A percentile compares a stretch with the other conserved stretches of the same genome.
phyloP scores from a whole-genome alignment of 768 basidiomycete genomes.

The Mycena sanguinolenta region DNA sequence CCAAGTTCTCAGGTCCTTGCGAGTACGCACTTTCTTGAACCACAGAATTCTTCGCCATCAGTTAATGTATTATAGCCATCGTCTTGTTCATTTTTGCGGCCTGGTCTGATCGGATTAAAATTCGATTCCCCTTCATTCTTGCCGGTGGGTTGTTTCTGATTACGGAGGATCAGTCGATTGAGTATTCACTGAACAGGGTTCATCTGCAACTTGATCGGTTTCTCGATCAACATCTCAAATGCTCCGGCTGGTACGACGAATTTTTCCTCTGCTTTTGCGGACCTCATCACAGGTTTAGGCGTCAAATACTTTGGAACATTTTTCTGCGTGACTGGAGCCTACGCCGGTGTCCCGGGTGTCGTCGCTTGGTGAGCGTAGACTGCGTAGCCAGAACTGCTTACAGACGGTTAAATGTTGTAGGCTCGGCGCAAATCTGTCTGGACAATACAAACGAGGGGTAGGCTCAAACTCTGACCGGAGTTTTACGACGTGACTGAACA shows the following conservation, averaged over 20 bases:
- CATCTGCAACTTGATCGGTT: slow-evolving; percentile 60
- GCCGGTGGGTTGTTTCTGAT: slow-evolving; percentile 57
- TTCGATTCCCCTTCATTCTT: slow-evolving; percentile 72
- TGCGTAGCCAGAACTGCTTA: slow-evolving; percentile 22
- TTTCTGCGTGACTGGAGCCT: slow-evolving; percentile 75
- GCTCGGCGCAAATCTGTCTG: slow-evolving; percentile 75
- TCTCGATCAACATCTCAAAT: slow-evolving; percentile 72
- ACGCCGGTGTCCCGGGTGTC: slow-evolving; percentile 70
- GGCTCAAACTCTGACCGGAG: too few species aligned
- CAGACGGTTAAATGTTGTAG: slow-evolving; percentile 46
- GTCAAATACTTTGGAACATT: slow-evolving; percentile 83
- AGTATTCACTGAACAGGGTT: slow-evolving; percentile 16
- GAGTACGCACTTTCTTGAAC: slow-evolving; percentile 53
- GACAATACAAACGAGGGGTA: slow-evolving; percentile 80
- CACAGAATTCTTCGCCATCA: background rate
- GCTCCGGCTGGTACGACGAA: slow-evolving; percentile 43
- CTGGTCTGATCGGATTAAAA: slow-evolving; percentile 68
- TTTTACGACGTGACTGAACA: too few species aligned
- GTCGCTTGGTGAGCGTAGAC: slow-evolving; percentile 66
- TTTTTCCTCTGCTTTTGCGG: background rate
- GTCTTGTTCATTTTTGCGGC: slow-evolving; percentile 64
- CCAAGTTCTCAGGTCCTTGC: slow-evolving; percentile 52
- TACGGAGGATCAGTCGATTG: background rate
- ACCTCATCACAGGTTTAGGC: slow-evolving; percentile 41
- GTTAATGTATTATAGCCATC: slow-evolving; percentile 57